phyloP scores from a whole-genome alignment of 306 rosid genomes.

The Arachis stenosperma region DNA sequence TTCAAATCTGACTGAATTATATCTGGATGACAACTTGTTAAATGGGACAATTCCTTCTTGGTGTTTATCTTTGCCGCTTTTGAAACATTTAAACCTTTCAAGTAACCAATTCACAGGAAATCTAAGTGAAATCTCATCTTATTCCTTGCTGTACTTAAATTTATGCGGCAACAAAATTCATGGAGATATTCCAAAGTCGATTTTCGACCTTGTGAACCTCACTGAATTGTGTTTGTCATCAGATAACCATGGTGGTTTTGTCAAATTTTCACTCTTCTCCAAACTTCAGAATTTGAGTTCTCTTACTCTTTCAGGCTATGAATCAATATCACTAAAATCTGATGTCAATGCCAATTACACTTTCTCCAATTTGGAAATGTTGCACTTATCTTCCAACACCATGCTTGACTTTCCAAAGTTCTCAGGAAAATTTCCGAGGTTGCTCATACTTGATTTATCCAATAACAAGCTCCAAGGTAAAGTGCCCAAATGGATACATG shows the following conservation, averaged over 20 bases:
- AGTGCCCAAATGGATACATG: constrained; percentile 25
- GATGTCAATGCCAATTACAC: too few species aligned
- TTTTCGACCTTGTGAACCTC: too few species aligned
- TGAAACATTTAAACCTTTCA: neutral
- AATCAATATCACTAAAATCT: too few species aligned
- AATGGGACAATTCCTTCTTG: neutral
- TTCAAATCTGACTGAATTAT: neutral
- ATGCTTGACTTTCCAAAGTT: neutral
- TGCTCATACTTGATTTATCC: constrained; percentile 7
- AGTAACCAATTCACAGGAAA: neutral
- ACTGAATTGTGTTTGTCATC: neutral
- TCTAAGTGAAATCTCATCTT: neutral
- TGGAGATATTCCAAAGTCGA: too few species aligned
- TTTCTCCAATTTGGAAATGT: too few species aligned
- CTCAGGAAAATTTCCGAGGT: neutral
- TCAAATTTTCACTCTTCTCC: too few species aligned
- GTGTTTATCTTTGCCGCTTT: neutral
- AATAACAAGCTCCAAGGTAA: neutral
- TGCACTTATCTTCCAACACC: neutral
- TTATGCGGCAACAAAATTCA: too few species aligned
- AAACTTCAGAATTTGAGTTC: too few species aligned
- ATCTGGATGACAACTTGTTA: neutral
- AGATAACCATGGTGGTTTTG: constrained; percentile 1
- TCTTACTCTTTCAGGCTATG: too few species aligned
- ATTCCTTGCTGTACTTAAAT: neutral